Evolutionary conservation across 1,139 yeast species (phyloP), one percentile per base, ranked within the genome.

Genomic region (Hyphopichia burtonii): DNA sequence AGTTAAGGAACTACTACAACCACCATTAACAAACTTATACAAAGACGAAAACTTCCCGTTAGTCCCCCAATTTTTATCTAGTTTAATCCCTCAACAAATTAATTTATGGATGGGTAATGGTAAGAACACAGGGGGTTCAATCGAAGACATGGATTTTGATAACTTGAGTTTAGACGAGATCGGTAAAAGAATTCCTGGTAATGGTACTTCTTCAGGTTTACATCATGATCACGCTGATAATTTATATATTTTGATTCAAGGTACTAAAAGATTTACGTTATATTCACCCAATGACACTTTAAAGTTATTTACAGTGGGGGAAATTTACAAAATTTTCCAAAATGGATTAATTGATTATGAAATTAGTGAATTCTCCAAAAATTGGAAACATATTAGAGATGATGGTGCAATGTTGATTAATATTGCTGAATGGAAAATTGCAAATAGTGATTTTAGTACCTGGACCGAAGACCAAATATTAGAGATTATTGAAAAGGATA

Each of bases 141-240:
- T 36, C 2, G 36, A 46, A 1, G 46, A 56, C 9, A 39, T 52
- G 1, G 63, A 66, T 30, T 57, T 27, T 14, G 36, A 38, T 9
- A 18, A 31, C 10, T 32, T 38, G 4, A 17, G 20, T 2, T 2
- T 27, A 10, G 22, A 33, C 12, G 5, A 28, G 7, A 19, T 81
- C 2, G 86, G 85, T 0, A 74, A 76, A 48, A 64, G 63, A 18
- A 58, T 82, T 2, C 82, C 86, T 1, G 74, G 76, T 1, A 60
- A 59, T 1, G 86, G 85, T 1, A 68, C 82, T 0, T 82, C 89
- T 0, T 82, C 90, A 0, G 93, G 93, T 0, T 62, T 85, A n/a
- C 93, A 85, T 52, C 93, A 85, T 56, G 93, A 85, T 55, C 90
- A 84, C 59, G 86, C 91, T 1, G 90, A 84, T 55, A 85, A 85